Percentiles rank a stretch among this genome's conserved stretches.
Evolutionary conservation across 1,284 basidiomycete species (phyloP).

Genomic region (Cryptococcus sp.): DNA sequence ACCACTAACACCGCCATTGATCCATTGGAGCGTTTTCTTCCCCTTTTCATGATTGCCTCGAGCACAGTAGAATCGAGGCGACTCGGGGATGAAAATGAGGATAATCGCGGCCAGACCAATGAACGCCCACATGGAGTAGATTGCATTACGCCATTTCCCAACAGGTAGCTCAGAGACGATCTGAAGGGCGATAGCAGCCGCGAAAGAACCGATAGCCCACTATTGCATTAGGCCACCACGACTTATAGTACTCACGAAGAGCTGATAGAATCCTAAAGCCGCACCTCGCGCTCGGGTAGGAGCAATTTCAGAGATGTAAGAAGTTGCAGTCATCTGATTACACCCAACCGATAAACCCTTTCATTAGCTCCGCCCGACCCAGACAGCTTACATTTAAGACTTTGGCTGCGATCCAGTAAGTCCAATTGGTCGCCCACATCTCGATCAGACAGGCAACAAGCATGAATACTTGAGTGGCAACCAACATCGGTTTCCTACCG

Average conservation of each 20-base stretch:
- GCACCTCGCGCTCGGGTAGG: not conserved
- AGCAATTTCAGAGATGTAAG: constrained; percentile 2
- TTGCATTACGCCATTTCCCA: not conserved
- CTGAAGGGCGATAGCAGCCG: constrained; percentile 4
- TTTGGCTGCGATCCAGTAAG: constrained; percentile 4
- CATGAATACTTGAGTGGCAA: constrained; percentile 1
- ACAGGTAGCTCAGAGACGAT: constrained; percentile 1
- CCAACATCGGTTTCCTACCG: constrained; percentile 2
- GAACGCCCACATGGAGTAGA: constrained; percentile 7
- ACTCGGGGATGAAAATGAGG: constrained; percentile 4
- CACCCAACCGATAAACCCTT: constrained; percentile 1
- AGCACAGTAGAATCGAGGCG: constrained; percentile 11
- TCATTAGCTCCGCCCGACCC: not conserved
- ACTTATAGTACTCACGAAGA: not conserved
- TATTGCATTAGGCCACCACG: not conserved
- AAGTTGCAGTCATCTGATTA: constrained; percentile 2
- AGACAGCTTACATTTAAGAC: not conserved
- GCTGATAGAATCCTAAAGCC: not conserved
- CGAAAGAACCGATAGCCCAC: constrained; percentile 6
- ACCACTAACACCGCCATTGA: constrained; percentile 12
- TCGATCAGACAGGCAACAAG: constrained; percentile 2
- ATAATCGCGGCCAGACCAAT: constrained; percentile 1
- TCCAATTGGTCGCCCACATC: constrained; percentile 3
- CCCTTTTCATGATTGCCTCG: constrained; percentile 9
- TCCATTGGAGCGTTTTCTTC: constrained; percentile 5